Evolutionary conservation across 140 eudicot species (phyloP), one percentile per base, ranked within the genome.

Genomic region (Oenanthe javanica): DNA sequence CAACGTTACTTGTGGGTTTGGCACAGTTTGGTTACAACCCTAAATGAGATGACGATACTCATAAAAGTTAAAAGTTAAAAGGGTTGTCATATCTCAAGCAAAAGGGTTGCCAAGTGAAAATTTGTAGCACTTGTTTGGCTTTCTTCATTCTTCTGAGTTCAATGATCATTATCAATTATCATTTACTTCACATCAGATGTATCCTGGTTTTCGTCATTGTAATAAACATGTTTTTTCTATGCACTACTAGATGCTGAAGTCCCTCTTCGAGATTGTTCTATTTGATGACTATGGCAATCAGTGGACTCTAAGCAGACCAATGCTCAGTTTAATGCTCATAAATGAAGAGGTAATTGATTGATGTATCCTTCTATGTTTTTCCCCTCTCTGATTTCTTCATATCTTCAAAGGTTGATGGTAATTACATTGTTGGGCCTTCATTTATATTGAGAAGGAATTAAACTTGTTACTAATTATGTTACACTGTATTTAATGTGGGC

Each of bases 231-330:
- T 38, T 46, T 18, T 18, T 76, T 74, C 19, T 78, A 21, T 84
- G 51, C 13, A 8, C 72, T 25, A 11, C 59, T 69, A 85, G 85
- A 79, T 79, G 64, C 48, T 82, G 83, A 85, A 82, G 70, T 61
- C 88, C 69, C 85, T 85, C 61, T 82, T 79, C 72, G 88, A 82
- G 82, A 67, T 69, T 73, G 73, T 82, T 42, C 82, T 85, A 42
- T 85, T 85, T 31, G 81, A 85, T 57, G 88, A 77, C 31, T 82
- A 76, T 52, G 63, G 79, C 75, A 85, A 72, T 23, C 88, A 79
- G 73, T 85, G 86, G 86, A 85, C 82, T 57, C 81, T 85, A 38
- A 82, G 88, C 82, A 79, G 88, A 80, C 84, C 85, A 42, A 85
- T 82, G 78, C 67, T 85, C 23, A 82, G 84, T 79, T 79, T 79